phyloP scores from a whole-genome alignment of 257 asterid species.

The Solanum lycopersicoides region DNA sequence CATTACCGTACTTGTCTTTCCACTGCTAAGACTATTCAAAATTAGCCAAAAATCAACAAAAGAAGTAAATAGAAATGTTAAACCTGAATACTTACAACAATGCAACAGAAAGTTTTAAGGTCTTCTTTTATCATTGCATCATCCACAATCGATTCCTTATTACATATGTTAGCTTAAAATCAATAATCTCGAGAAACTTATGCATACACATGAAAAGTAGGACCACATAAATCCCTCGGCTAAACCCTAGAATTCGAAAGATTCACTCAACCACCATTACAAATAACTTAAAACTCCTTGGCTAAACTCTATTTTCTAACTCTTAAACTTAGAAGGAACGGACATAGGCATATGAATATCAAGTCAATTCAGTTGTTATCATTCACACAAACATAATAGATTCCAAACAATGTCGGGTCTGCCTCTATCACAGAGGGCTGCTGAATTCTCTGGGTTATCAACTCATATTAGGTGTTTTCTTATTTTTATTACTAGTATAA shows the following conservation, averaged over 20 bases:
- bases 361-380: neutral
- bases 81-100: slow-evolving; percentile 19
- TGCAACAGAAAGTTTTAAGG: slow-evolving; percentile 48
- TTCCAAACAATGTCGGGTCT: no score
- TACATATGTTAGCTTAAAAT: neutral
- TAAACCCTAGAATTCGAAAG: neutral
- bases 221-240: neutral
- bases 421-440: no score
- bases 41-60: neutral
- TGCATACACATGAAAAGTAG: neutral
- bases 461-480: no score
- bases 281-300: neutral
- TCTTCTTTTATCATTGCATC: slow-evolving; percentile 31
- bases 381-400: no score
- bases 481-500: no score
- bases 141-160: slow-evolving; percentile 32
- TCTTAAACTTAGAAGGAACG: neutral
- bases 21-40: slow-evolving; percentile 23
- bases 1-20: slow-evolving; percentile 22
- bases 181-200: neutral
- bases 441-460: neutral
- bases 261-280: neutral
- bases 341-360: neutral
- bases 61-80: neutral
- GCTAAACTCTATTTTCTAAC: neutral